These are phyloP conservation scores for Coffea canephora DNA, from an alignment of 257 asterid species.

Conservation along the genomic window DNA sequence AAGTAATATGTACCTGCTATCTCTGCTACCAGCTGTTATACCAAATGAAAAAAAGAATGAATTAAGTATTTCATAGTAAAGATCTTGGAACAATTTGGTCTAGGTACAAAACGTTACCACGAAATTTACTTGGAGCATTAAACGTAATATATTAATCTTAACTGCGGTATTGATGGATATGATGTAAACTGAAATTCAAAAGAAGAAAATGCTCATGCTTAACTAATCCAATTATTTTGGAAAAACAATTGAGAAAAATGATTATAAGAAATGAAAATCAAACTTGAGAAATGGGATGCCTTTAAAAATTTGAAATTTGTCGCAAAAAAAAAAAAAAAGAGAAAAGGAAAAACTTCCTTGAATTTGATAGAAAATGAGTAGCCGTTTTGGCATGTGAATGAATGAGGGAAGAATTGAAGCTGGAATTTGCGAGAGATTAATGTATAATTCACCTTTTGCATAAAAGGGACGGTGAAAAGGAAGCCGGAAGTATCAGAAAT, in stretches of 20 bases:
- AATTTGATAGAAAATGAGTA: background rate
- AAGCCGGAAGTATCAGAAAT: constrained; percentile 23
- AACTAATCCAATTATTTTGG: background rate
- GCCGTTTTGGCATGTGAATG: background rate
- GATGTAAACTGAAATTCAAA: background rate
- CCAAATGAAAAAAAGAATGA: background rate
- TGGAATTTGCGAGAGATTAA: background rate
- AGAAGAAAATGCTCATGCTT: too few relatives aligned
- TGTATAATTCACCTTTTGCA: constrained; percentile 55
- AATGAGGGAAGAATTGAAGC: too few relatives aligned
- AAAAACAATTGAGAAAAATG: background rate
- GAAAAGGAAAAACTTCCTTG: background rate
- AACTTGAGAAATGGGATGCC: background rate
- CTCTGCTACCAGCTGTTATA: constrained; percentile 32
- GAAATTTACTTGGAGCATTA: background rate
- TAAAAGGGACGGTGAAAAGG: constrained; percentile 52
- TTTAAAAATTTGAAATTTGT: background rate
- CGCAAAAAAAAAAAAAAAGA: too few relatives aligned
- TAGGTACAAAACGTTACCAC: background rate
- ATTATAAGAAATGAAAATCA: background rate
- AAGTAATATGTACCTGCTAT: constrained; percentile 34
- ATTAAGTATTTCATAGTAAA: background rate
- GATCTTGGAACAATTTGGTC: too few relatives aligned
- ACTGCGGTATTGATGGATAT: too few relatives aligned
- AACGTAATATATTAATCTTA: background rate